Conservation (phyloP, 805 yeast genomes). For the Spencermartinsiella europaea region DNA sequence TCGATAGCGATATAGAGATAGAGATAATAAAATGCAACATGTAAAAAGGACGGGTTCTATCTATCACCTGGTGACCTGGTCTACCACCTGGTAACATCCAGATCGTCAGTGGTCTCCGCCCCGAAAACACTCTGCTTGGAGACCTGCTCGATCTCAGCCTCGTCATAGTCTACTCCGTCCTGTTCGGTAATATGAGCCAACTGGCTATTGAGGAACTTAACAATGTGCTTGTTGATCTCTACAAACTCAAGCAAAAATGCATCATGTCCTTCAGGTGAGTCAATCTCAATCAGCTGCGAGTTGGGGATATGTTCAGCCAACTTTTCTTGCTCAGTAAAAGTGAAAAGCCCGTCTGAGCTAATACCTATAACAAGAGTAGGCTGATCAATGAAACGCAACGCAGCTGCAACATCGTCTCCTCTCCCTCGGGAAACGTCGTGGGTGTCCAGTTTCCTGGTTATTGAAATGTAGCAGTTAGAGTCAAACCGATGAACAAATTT, state of each 20-base stretch:
- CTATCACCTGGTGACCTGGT: no score
- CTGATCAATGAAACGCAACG: conserved; percentile 54
- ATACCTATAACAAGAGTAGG: conserved; percentile 88
- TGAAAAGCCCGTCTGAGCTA: conserved; percentile 86
- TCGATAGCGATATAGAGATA: no score
- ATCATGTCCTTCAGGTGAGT: conserved; percentile 96
- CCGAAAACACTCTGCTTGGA: conserved; percentile 62
- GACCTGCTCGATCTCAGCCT: conserved; percentile 35
- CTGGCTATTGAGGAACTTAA: conserved; percentile 55
- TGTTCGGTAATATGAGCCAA: conserved; percentile 54
- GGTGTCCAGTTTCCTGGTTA: conserved; percentile 89
- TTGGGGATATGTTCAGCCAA: conserved; percentile 72
- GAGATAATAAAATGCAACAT: no score
- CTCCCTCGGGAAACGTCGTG: conserved; percentile 88
- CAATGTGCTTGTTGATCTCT: conserved; percentile 65
- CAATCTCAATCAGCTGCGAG: conserved; percentile 61
- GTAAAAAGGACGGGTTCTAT: no score
- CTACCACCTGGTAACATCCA: conserved; percentile 86
- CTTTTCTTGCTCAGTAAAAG: conserved; percentile 84
- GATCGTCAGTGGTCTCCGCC: conserved; percentile 78
- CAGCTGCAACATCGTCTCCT: conserved; percentile 43
- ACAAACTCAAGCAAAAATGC: conserved; percentile 90
- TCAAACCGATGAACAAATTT: conserved; percentile 88
- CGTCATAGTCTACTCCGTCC: conserved; percentile 41
- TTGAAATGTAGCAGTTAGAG: conserved; percentile 93